phyloP scores from a whole-genome alignment of 345 rosid genomes.

The Brassica cretica region DNA sequence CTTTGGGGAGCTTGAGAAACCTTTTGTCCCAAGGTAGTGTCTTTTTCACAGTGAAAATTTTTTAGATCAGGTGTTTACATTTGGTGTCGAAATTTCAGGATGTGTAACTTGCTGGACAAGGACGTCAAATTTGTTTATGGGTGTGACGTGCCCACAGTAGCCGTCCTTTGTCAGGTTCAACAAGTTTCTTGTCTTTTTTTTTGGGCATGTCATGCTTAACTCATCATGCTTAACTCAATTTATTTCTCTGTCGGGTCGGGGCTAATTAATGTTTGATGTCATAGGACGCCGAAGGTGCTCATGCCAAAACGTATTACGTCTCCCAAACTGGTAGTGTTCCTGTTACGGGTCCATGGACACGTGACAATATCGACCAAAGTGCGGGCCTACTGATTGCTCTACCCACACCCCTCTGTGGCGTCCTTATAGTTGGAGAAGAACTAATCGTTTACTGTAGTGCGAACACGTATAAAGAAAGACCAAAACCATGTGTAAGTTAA shows the following conservation, averaged over 20 bases:
- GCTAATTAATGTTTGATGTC: constrained; percentile 12
- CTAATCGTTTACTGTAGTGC: constrained; percentile 82
- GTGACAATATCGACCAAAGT: too few relatives aligned
- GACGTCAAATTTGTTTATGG: constrained; percentile 95
- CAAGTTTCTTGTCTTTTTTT: too few relatives aligned
- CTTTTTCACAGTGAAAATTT: too few relatives aligned
- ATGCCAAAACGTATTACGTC: constrained; percentile 95
- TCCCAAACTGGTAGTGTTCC: constrained; percentile 85
- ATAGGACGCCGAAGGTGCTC: constrained; percentile 97
- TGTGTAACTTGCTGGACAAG: constrained; percentile 50
- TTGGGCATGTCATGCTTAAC: too few relatives aligned
- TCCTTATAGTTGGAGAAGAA: constrained; percentile 88
- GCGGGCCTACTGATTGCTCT: constrained; percentile 66
- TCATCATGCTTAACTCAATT: too few relatives aligned
- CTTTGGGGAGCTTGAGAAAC: constrained; percentile 94
- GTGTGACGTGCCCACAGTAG: constrained; percentile 92
- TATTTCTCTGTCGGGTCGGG: too few relatives aligned
- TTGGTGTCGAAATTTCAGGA: too few relatives aligned
- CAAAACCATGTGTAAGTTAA: constrained; percentile 73
- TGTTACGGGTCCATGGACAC: constrained; percentile 19
- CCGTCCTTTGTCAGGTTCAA: constrained; percentile 84
- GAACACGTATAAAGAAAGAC: constrained; percentile 84
- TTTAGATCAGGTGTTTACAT: too few relatives aligned
- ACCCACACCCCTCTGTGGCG: constrained; percentile 91
- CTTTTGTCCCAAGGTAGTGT: constrained; percentile 31